phyloP scores from a whole-genome alignment of 371 early-diverging fungal species.

The Cokeromyces recurvatus region DNA sequence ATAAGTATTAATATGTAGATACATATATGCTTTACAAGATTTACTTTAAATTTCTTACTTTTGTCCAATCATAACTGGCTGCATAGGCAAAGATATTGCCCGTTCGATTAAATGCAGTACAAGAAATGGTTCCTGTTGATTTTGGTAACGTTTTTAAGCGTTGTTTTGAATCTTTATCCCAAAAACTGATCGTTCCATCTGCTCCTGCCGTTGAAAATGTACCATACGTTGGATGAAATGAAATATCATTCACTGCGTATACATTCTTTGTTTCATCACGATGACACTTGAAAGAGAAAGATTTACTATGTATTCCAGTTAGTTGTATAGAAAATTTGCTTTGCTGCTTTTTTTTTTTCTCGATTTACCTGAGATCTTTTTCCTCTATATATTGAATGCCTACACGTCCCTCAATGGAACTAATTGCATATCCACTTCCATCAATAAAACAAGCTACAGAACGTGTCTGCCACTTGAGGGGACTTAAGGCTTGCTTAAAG shows the following conservation, averaged over 20 bases:
- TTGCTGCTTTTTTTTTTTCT: neutral
- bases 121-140: constrained; percentile 64
- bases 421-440: constrained; percentile 82
- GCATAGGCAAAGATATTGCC: constrained; percentile 94
- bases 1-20: no score
- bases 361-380: constrained; percentile 58
- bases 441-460: constrained; percentile 72
- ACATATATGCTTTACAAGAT: no score
- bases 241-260: constrained; percentile 77
- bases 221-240: constrained; percentile 85
- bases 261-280: constrained; percentile 71
- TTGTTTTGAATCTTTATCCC: constrained; percentile 91
- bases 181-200: constrained; percentile 87
- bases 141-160: constrained; percentile 65
- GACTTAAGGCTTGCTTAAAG: constrained; percentile 50
- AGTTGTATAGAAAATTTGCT: neutral
- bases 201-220: constrained; percentile 89
- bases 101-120: constrained; percentile 78
- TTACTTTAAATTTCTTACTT: constrained; percentile 53
- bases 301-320: constrained; percentile 42
- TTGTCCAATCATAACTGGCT: constrained; percentile 95
- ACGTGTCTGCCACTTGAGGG: constrained; percentile 83
- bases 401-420: constrained; percentile 89
- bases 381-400: constrained; percentile 87
- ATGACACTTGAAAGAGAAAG: constrained; percentile 94